A percentile compares a stretch with the other conserved stretches of the same genome.
Conservation (phyloP, 805 yeast genomes). For the Starmerella geochares region DNA sequence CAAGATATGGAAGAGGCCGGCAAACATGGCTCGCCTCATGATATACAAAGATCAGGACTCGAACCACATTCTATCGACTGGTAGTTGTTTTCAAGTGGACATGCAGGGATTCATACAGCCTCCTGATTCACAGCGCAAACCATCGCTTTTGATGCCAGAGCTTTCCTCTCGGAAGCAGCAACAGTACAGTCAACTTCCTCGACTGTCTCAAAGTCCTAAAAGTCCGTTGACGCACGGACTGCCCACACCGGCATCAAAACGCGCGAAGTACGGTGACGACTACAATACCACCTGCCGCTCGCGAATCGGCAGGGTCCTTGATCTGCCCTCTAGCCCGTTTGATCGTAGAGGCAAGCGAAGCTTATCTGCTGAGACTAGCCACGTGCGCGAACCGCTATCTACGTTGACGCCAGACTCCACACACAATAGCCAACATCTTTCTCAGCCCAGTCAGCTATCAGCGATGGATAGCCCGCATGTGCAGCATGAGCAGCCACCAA, state of each 20-base stretch:
- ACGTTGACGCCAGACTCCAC: neutral
- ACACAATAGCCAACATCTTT: neutral
- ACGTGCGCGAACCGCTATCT: neutral
- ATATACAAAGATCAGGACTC: slow-evolving; percentile 2
- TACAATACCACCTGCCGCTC: too few relatives aligned
- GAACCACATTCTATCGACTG: slow-evolving; percentile 13
- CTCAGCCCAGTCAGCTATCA: neutral
- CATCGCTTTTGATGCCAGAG: neutral
- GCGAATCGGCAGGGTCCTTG: neutral
- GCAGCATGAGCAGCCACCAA: neutral
- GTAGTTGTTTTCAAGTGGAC: slow-evolving; percentile 1
- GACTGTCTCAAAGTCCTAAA: neutral
- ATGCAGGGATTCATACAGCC: neutral
- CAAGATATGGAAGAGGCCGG: neutral
- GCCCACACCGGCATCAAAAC: slow-evolving; percentile 1
- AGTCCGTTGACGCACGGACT: neutral
- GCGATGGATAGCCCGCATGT: neutral
- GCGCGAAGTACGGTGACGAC: too few relatives aligned
- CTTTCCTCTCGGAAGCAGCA: neutral
- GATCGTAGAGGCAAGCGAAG: neutral
- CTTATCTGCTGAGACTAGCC: neutral
- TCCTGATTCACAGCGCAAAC: neutral
- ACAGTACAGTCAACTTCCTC: too few relatives aligned
- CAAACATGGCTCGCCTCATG: neutral
- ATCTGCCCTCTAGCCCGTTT: neutral